Conservation (phyloP, 805 yeast species). For the Ogataea methanolica region DNA sequence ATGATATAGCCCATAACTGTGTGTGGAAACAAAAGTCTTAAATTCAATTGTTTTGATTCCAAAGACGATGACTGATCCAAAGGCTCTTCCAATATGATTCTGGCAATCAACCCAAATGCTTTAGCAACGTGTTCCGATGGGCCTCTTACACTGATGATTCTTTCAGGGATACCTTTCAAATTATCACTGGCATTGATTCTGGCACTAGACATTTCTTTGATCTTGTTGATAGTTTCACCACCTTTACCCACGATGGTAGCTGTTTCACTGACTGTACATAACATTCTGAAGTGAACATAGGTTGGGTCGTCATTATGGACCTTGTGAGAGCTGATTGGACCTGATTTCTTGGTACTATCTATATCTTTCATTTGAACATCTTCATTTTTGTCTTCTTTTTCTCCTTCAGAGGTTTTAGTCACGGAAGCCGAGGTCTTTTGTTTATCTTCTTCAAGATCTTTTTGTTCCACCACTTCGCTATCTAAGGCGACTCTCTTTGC, state of each 20-base stretch:
- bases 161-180: slow-evolving; percentile 63
- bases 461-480: slow-evolving; percentile 46
- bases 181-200: slow-evolving; percentile 71
- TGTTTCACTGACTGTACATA: slow-evolving; percentile 72
- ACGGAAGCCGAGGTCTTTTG: slow-evolving; percentile 39
- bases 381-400: slow-evolving; percentile 2
- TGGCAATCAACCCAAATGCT: slow-evolving; percentile 70
- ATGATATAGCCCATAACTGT: slow-evolving; percentile 76
- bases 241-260: slow-evolving; percentile 72
- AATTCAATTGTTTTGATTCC: slow-evolving; percentile 47
- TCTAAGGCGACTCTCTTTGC: slow-evolving; percentile 70
- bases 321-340: slow-evolving; percentile 19
- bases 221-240: slow-evolving; percentile 66
- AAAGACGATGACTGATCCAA: slow-evolving; percentile 57
- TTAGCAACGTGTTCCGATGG: slow-evolving; percentile 73
- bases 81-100: slow-evolving; percentile 64
- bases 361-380: slow-evolving; percentile 4
- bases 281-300: slow-evolving; percentile 65
- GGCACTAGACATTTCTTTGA: slow-evolving; percentile 59
- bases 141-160: slow-evolving; percentile 72
- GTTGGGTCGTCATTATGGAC: slow-evolving; percentile 47
- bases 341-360: slow-evolving; percentile 6
- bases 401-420: slow-evolving; percentile 3
- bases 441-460: slow-evolving; percentile 38
- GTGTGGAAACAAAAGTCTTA: slow-evolving; percentile 70